phyloP scores from a whole-genome alignment of 805 yeast species.

The Zygosaccharomyces rouxii region DNA sequence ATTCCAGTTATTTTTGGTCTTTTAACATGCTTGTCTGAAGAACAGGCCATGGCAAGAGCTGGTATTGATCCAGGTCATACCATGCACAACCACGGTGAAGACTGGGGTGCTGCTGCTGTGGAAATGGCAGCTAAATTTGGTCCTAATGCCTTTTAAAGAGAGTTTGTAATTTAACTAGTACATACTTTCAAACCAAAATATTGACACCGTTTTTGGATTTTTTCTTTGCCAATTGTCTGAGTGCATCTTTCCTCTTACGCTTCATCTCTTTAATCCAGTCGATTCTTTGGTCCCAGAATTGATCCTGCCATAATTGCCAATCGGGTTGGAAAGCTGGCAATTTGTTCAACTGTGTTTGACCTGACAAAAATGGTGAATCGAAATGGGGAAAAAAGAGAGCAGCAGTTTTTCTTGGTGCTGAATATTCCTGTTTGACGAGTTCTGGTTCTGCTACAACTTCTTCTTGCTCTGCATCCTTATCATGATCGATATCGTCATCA shows the following conservation, averaged over 20 bases:
- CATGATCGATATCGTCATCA: constrained; percentile 47
- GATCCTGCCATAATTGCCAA: constrained; percentile 55
- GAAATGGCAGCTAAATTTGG: constrained; percentile 71
- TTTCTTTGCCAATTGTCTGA: constrained; percentile 51
- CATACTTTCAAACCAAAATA: constrained; percentile 5
- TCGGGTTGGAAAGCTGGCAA: constrained; percentile 32
- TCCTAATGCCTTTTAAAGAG: constrained; percentile 16
- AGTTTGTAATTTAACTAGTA: not conserved
- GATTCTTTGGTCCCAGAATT: constrained; percentile 83
- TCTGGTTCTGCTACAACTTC: constrained; percentile 17
- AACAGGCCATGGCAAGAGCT: constrained; percentile 90
- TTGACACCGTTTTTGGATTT: constrained; percentile 20
- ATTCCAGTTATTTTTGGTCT: constrained; percentile 91
- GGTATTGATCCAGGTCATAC: constrained; percentile 62
- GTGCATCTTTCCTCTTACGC: constrained; percentile 67
- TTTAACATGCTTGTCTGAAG: constrained; percentile 87
- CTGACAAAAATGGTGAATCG: constrained; percentile 79
- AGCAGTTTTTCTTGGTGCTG: constrained; percentile 30
- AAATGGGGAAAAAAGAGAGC: constrained; percentile 73
- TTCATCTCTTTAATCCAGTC: constrained; percentile 73
- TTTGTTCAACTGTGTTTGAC: constrained; percentile 76
- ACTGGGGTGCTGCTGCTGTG: constrained; percentile 99
- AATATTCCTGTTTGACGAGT: constrained; percentile 2
- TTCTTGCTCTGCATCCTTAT: constrained; percentile 22
- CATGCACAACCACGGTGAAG: constrained; percentile 94